These are phyloP conservation scores for Herpetomonas muscarum DNA, from an alignment of 208 protist genomes.

Conservation along the genomic window DNA sequence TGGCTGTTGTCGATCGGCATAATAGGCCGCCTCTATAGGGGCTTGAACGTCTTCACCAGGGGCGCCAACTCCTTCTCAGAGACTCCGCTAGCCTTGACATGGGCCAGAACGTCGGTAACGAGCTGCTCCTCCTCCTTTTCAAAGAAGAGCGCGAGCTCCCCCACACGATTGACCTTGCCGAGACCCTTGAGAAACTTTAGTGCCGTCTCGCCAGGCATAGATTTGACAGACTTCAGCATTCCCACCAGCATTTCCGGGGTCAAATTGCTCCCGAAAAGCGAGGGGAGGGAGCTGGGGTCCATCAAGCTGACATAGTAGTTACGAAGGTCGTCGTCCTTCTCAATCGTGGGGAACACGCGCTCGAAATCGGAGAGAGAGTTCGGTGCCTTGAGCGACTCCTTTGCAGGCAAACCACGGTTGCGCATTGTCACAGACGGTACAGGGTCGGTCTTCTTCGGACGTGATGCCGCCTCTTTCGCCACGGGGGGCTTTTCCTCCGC, in stretches of 20 bases:
- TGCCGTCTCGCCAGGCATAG: constrained; percentile 29
- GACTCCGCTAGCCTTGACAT: constrained; percentile 39
- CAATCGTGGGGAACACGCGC: constrained; percentile 64
- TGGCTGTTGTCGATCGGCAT: too few relatives aligned
- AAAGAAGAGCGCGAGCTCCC: constrained; percentile 82
- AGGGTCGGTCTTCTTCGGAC: background rate
- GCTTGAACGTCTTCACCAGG: constrained; percentile 52
- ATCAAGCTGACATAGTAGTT: constrained; percentile 66
- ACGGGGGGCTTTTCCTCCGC: background rate
- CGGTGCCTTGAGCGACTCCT: constrained; percentile 62
- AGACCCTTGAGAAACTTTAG: constrained; percentile 65
- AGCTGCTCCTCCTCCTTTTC: constrained; percentile 57
- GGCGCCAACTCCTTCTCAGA: constrained; percentile 37
- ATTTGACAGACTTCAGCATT: constrained; percentile 41
- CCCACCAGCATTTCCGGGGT: constrained; percentile 74
- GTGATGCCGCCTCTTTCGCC: background rate
- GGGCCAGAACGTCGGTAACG: constrained; percentile 44
- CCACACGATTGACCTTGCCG: constrained; percentile 67
- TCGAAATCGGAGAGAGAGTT: constrained; percentile 87
- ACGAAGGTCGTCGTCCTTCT: constrained; percentile 55
- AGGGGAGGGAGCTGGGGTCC: constrained; percentile 36
- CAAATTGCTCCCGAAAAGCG: constrained; percentile 84
- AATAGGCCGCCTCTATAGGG: too few relatives aligned
- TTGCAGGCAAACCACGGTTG: constrained; percentile 25
- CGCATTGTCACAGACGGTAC: constrained; percentile 16